A percentile compares a stretch with the other conserved stretches of the same genome.
These are phyloP conservation scores for Beverwykella pulmonaria DNA, from an alignment of 495 filamentous ascomycete species.

Conservation along the genomic window DNA sequence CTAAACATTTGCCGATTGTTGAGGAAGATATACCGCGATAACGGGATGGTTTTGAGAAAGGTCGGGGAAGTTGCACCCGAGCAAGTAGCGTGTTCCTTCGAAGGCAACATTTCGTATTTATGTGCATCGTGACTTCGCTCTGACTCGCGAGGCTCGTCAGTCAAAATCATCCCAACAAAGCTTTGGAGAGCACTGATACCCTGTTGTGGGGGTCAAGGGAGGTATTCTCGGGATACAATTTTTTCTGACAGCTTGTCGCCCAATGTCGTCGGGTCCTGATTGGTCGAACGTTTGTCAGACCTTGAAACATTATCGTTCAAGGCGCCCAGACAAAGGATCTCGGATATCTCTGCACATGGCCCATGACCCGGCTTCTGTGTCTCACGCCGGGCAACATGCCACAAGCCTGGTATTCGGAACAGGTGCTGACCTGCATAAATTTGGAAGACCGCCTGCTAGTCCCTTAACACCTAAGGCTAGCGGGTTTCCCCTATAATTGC, in stretches of 20 bases:
- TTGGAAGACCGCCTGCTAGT: not conserved
- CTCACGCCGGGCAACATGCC: not conserved
- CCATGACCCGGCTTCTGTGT: not conserved
- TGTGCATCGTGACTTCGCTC: not conserved
- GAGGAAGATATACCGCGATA: not conserved
- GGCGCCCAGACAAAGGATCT: too few species aligned
- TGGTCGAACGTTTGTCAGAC: too few species aligned
- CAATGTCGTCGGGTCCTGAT: too few species aligned
- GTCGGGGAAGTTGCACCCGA: not conserved
- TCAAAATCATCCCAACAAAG: too few species aligned
- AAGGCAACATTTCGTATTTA: not conserved
- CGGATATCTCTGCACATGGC: not conserved
- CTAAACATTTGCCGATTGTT: slow-evolving; percentile 1
- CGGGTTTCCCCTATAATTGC: too few species aligned
- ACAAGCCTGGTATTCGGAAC: not conserved
- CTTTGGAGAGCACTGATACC: too few species aligned
- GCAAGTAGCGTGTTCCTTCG: too few species aligned
- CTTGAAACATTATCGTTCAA: too few species aligned
- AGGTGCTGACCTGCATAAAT: not conserved
- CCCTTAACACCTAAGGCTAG: too few species aligned
- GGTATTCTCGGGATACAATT: too few species aligned
- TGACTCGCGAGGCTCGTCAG: not conserved
- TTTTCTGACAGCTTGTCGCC: not conserved
- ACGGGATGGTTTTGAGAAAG: not conserved
- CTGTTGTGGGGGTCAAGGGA: too few species aligned